Conservation (phyloP, 306 rosid genomes). For the Quercus wislizeni region DNA sequence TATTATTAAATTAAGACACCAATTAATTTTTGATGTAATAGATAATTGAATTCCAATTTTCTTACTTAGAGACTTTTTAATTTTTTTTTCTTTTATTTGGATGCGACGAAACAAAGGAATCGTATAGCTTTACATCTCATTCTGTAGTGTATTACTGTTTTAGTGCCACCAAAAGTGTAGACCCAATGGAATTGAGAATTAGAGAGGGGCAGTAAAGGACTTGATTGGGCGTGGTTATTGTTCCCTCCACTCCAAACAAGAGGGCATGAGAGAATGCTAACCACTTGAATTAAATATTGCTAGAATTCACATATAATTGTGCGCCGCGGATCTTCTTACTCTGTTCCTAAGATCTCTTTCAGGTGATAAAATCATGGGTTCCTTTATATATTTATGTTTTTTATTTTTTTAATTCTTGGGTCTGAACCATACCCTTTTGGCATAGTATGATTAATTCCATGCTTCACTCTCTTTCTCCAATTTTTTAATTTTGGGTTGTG, state of each 20-base stretch:
- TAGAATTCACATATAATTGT: slow-evolving; percentile 21
- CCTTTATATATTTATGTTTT: slow-evolving; percentile 1
- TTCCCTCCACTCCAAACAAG: slow-evolving; percentile 94
- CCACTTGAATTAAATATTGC: slow-evolving; percentile 32
- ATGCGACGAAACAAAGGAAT: slow-evolving; percentile 21
- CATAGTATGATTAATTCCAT: background rate
- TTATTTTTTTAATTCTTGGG: slow-evolving; percentile 4
- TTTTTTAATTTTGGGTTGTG: background rate
- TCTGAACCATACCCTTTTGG: slow-evolving; percentile 24
- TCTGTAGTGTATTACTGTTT: slow-evolving; percentile 29
- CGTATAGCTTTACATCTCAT: slow-evolving; percentile 36
- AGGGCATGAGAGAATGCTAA: slow-evolving; percentile 46
- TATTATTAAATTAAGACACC: accelerated
- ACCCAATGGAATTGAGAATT: slow-evolving; percentile 52
- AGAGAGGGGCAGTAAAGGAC: slow-evolving; percentile 15
- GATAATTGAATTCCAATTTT: accelerated
- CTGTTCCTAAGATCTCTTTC: slow-evolving; percentile 71
- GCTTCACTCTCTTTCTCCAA: slow-evolving; percentile 20
- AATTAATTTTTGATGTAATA: no score
- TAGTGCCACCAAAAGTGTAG: slow-evolving; percentile 65
- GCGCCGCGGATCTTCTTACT: slow-evolving; percentile 51
- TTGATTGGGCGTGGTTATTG: slow-evolving; percentile 62
- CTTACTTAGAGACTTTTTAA: background rate
- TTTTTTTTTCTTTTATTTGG: background rate
- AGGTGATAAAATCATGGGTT: slow-evolving; percentile 70